These are phyloP conservation scores for Kokia cookei DNA, from an alignment of 441 rosid species.

Conservation along the genomic window DNA sequence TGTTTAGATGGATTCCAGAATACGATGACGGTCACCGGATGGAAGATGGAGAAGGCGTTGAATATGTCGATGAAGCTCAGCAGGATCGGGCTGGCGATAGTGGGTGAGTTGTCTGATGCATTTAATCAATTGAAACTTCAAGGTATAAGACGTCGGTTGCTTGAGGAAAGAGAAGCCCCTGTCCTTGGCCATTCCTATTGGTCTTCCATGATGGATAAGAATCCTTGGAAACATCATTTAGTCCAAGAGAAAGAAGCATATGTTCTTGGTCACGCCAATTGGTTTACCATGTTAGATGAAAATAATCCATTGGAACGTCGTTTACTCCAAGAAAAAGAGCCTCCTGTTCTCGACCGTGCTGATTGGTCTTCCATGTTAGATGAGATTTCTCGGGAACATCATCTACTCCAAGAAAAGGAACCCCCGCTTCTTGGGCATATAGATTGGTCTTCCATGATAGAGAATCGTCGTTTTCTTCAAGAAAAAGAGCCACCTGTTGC, in stretches of 20 bases:
- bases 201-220: neutral
- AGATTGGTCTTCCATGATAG: neutral
- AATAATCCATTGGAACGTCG: neutral
- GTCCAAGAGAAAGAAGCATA: constrained; percentile 4
- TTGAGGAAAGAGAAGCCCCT: constrained; percentile 2
- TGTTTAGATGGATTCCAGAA: constrained; percentile 69
- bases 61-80: constrained; percentile 44
- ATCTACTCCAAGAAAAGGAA: constrained; percentile 14
- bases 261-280: constrained; percentile 3
- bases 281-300: neutral
- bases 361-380: neutral
- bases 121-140: constrained; percentile 21
- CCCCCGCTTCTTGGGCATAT: neutral
- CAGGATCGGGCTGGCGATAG: constrained; percentile 59
- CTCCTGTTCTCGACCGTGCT: constrained; percentile 8
- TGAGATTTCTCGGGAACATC: constrained; percentile 4
- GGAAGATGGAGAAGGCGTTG: constrained; percentile 40
- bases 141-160: constrained; percentile 14
- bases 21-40: constrained; percentile 33
- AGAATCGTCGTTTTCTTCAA: neutral
- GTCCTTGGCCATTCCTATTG: constrained; percentile 2
- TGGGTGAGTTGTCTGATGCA: constrained; percentile 27
- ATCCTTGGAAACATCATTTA: constrained; percentile 17
- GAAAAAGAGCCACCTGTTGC: too few relatives aligned
- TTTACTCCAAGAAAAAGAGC: neutral